These are phyloP conservation scores for Penicillium sp. DNA, from an alignment of 2,329 filamentous ascomycete species.

Conservation along the genomic window DNA sequence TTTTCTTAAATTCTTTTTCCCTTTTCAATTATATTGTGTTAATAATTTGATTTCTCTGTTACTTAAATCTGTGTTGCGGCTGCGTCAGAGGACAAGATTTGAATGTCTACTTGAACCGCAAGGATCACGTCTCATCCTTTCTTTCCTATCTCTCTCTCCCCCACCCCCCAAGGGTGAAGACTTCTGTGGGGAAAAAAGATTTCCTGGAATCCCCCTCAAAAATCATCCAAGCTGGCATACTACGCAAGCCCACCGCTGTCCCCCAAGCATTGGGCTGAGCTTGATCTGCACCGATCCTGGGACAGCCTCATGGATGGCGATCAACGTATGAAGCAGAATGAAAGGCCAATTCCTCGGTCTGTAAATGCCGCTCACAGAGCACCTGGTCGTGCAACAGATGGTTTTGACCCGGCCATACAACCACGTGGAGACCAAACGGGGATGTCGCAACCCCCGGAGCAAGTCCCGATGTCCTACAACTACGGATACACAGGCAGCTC, in stretches of 20 bases:
- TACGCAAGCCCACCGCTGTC: constrained; percentile 63
- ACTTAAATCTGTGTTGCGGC: constrained; percentile 7
- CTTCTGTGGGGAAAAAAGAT: neutral
- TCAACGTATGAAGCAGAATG: constrained; percentile 71
- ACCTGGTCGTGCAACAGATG: constrained; percentile 50
- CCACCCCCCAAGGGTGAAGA: neutral
- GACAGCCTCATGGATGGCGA: constrained; percentile 73
- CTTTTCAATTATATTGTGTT: constrained; percentile 1
- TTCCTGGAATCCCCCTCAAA: neutral
- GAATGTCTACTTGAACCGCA: constrained; percentile 13
- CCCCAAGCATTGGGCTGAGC: constrained; percentile 61
- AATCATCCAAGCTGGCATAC: constrained; percentile 61
- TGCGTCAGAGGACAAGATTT: constrained; percentile 12
- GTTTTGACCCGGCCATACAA: constrained; percentile 36
- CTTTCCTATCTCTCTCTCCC: neutral
- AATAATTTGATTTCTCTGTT: neutral
- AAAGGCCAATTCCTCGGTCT: constrained; percentile 57
- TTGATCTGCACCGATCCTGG: constrained; percentile 59
- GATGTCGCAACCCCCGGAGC: constrained; percentile 38
- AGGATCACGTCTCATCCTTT: constrained; percentile 6
- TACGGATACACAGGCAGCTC: constrained; percentile 60
- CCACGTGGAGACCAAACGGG: constrained; percentile 39
- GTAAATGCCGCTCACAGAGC: constrained; percentile 52
- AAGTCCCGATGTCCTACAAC: constrained; percentile 40
- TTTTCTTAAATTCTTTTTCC: neutral